A percentile compares a stretch with the other conserved stretches of the same genome.
Evolutionary conservation across 768 basidiomycete genomes (phyloP).

Genomic region (Candolleomyces aberdarensis): DNA sequence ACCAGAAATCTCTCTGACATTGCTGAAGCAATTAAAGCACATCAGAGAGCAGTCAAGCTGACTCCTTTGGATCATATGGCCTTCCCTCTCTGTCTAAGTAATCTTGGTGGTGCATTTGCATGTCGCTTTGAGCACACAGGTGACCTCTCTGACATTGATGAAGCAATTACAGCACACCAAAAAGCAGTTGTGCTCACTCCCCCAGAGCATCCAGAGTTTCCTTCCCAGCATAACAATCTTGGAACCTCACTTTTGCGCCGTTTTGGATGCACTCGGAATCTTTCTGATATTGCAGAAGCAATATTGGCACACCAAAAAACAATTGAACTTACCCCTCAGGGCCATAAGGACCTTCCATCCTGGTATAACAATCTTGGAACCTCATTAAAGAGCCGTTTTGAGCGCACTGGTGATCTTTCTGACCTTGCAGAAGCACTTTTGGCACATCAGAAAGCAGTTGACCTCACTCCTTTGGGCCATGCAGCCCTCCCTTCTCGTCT

Average conservation of each 20-base stretch:
- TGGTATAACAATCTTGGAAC: too few relatives aligned
- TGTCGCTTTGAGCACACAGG: constrained; percentile 2
- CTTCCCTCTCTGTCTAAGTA: background rate
- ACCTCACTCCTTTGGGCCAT: too few relatives aligned
- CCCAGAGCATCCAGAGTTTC: constrained; percentile 3
- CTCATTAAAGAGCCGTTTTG: too few relatives aligned
- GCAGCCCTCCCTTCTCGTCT: too few relatives aligned
- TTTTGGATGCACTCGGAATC: too few relatives aligned
- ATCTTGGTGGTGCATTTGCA: constrained; percentile 16
- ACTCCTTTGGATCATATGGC: background rate
- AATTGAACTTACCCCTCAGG: too few relatives aligned
- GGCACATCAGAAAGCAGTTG: too few relatives aligned
- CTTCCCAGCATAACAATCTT: constrained; percentile 3
- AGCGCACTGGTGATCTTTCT: too few relatives aligned
- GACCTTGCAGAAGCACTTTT: too few relatives aligned
- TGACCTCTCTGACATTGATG: constrained; percentile 10
- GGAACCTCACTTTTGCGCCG: background rate
- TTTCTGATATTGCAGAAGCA: too few relatives aligned
- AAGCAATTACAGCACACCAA: constrained; percentile 9
- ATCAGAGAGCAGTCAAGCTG: background rate
- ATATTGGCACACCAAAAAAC: too few relatives aligned
- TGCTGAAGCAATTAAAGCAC: constrained; percentile 7
- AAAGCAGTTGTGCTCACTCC: constrained; percentile 11
- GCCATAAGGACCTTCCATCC: too few relatives aligned
- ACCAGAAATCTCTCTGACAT: background rate